Base-by-base conservation (phyloP, 176 grass and related monocot species). In the Cenchrus fungigraminus region DNA sequence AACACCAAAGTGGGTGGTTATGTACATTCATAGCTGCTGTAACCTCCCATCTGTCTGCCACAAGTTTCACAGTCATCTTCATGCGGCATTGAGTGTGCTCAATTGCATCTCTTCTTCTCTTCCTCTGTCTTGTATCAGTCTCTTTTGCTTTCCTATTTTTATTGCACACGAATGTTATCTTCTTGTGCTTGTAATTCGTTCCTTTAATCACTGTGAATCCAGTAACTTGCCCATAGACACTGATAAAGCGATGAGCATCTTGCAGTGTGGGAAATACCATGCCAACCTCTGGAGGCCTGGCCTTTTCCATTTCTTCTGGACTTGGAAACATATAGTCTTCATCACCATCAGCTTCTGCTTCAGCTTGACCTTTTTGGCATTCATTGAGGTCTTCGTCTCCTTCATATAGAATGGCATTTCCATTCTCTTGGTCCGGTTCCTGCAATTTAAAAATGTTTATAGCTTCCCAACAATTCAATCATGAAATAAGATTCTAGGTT, bases 301-400 rank as follows among this genome's bases (percentile, higher is more conserved):
- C 43, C 68, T 72, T 72, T 12, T 72, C 37, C 52, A 82, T 13
- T 72, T 82, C 80, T 46, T 82, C 80, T 46, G 54, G 67, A 19
- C 40, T 46, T 28, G 80, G 80, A 54, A 82, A 82, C 59, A 78
- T 47, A 78, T 78, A 63, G 12, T 78, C 76, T 63, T 47, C 76
- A 78, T 62, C 76, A 47, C 40, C 76, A 28, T 78, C 76, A 78
- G 2, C 76, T 63, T 78, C 76, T 47, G 42, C 76, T 44, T 61
- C 56, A 28, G 20, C 37, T 43, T 44, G 25, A 78, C 63, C 76
- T 9, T 45, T 78, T 25, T 78, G 76, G n/a, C 42, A 63, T 47
- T 78, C 76, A 63, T 63, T 47, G n/a, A 46, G 57, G 12, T 78
- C 57, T 25, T 63, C 57, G 29, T 47, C 42, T 62, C 76, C 76